Percentiles rank a stretch among this genome's conserved stretches.
Conservation (phyloP, 2,329 filamentous ascomycete genomes). For the Thyridium curvatum region DNA sequence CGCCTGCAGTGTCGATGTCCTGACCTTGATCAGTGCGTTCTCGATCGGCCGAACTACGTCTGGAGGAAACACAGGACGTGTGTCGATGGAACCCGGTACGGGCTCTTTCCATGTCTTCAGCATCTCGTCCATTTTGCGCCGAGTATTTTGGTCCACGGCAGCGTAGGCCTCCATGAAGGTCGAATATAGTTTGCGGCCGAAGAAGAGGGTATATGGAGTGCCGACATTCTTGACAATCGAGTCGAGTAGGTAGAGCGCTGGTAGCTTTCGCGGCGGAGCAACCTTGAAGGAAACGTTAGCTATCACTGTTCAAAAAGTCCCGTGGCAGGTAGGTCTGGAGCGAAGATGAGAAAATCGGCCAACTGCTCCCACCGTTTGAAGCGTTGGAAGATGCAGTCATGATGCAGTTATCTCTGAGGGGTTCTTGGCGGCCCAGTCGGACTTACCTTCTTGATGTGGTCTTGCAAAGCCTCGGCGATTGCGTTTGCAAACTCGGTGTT, state of each 20-base stretch:
- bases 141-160: slow-evolving; percentile 73
- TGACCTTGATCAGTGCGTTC: slow-evolving; percentile 82
- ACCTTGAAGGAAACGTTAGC: slow-evolving; percentile 50
- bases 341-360: too few species aligned
- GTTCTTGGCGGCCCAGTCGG: background rate
- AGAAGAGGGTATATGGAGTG: slow-evolving; percentile 92
- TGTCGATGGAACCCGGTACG: slow-evolving; percentile 86
- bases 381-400: too few species aligned
- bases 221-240: slow-evolving; percentile 98
- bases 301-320: too few species aligned
- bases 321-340: too few species aligned
- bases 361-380: too few species aligned
- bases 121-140: slow-evolving; percentile 94
- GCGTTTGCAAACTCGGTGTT: slow-evolving; percentile 93
- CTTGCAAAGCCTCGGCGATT: slow-evolving; percentile 83
- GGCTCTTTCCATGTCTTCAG: slow-evolving; percentile 97
- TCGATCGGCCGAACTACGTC: slow-evolving; percentile 89
- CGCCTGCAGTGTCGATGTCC: slow-evolving; percentile 53
- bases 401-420: too few species aligned
- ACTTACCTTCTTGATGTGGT: slow-evolving; percentile 93
- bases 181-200: slow-evolving; percentile 83
- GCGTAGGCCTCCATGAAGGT: slow-evolving; percentile 98
- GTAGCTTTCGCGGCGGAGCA: slow-evolving; percentile 80
- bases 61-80: slow-evolving; percentile 82
- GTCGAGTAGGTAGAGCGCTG: slow-evolving; percentile 95